Percentiles rank a stretch among this genome's conserved stretches.
Conservation (phyloP, 2,329 filamentous ascomycete genomes). For the Fonsecaea erecta region DNA sequence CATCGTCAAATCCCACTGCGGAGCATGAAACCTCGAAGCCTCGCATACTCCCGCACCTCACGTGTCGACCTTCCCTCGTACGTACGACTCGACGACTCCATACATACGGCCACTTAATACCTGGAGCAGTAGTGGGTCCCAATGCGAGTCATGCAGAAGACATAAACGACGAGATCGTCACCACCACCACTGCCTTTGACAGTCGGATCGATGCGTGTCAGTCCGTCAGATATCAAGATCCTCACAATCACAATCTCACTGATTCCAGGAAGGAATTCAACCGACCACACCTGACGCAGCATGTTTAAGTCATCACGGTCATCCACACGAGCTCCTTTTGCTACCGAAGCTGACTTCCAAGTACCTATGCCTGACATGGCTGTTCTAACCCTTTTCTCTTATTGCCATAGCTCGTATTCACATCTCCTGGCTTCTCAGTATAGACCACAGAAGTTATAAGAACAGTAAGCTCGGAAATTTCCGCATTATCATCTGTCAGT, state of each 20-base stretch:
- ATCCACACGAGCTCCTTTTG: not conserved
- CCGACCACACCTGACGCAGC: not conserved
- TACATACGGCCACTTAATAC: not conserved
- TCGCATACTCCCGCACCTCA: not conserved
- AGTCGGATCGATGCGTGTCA: not conserved
- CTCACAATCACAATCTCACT: not conserved
- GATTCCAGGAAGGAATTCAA: not conserved
- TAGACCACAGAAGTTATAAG: not conserved
- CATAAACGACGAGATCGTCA: not conserved
- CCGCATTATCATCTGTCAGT: not conserved
- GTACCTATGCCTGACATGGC: not conserved
- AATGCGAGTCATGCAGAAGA: not conserved
- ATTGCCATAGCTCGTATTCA: not conserved
- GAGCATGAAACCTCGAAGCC: not conserved
- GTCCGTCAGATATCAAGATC: not conserved
- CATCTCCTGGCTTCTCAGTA: not conserved
- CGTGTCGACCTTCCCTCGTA: not conserved
- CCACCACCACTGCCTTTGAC: not conserved
- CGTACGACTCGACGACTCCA: too few relatives aligned
- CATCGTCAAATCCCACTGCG: too few relatives aligned
- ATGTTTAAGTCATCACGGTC: not conserved
- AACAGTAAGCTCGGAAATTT: not conserved
- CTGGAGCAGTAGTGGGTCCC: not conserved
- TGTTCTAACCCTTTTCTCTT: not conserved
- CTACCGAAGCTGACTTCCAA: not conserved